Percentiles rank a stretch among this genome's conserved stretches.
Conservation (phyloP, 768 basidiomycete species). For the Bullera alba region DNA sequence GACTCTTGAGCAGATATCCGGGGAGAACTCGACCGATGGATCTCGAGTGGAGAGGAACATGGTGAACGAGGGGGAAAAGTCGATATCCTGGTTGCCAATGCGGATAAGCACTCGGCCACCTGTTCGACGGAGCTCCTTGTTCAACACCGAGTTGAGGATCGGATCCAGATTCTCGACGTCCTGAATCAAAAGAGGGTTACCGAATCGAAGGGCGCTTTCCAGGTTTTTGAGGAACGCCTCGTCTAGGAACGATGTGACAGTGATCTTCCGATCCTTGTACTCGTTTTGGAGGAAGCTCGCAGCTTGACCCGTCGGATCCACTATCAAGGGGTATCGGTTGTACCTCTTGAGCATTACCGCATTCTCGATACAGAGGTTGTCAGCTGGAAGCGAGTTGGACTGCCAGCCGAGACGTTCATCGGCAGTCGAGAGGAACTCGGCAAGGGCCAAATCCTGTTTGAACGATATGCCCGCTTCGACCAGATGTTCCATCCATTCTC, state of each 20-base stretch:
- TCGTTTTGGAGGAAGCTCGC: constrained; percentile 89
- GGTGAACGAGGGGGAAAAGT: constrained; percentile 98
- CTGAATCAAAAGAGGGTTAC: constrained; percentile 92
- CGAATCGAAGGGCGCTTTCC: constrained; percentile 97
- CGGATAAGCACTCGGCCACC: constrained; percentile 96
- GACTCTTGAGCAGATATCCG: constrained; percentile 95
- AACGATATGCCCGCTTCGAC: constrained; percentile 81
- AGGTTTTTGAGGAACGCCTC: constrained; percentile 97
- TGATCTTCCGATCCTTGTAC: constrained; percentile 92
- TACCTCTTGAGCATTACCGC: constrained; percentile 99
- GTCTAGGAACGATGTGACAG: constrained; percentile 96
- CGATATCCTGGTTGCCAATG: constrained; percentile 94
- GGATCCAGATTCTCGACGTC: constrained; percentile 97
- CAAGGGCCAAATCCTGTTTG: constrained; percentile 83
- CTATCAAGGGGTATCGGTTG: constrained; percentile 93
- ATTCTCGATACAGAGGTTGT: constrained; percentile 93
- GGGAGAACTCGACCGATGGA: constrained; percentile 94
- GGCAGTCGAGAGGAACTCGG: constrained; percentile 93
- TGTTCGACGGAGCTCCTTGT: constrained; percentile 90
- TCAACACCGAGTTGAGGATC: constrained; percentile 91
- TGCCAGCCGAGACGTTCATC: constrained; percentile 95
- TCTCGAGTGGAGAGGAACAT: constrained; percentile 98
- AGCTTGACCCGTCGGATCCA: constrained; percentile 97
- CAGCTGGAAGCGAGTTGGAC: constrained; percentile 87
- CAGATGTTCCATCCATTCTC: constrained; percentile 73